Evolutionary conservation across 2,329 filamentous ascomycete genomes (phyloP).

Genomic region (Stemphylium vesicarium): DNA sequence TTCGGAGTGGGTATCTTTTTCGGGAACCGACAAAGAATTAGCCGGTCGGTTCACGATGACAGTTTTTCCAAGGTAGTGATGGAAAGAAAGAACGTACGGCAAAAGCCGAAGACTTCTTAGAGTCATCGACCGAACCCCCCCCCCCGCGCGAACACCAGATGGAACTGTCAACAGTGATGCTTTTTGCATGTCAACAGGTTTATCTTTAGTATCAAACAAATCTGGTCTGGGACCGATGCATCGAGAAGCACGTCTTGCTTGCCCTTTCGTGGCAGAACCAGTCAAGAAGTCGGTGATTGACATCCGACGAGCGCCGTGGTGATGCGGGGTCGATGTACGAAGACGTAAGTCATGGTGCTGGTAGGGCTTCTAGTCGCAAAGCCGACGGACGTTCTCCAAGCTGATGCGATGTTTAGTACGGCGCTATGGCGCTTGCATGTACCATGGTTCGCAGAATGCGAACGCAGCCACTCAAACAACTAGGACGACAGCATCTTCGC

Average conservation of each 20-base stretch:
- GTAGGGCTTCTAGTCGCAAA: slow-evolving; percentile 4
- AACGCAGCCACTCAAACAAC: slow-evolving; percentile 14
- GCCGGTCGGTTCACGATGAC: slow-evolving; percentile 7
- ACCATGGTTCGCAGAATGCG: slow-evolving; percentile 17
- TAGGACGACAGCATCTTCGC: slow-evolving; percentile 3
- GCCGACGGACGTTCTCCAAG: background rate
- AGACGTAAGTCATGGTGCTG: slow-evolving; percentile 4
- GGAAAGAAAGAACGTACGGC: background rate
- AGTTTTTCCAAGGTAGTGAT: background rate
- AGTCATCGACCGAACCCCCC: background rate
- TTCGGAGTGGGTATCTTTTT: background rate
- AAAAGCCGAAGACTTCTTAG: slow-evolving; percentile 1
- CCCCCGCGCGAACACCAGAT: background rate
- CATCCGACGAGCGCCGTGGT: slow-evolving; percentile 7
- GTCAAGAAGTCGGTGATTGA: slow-evolving; percentile 2
- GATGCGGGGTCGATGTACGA: slow-evolving; percentile 10
- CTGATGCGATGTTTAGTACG: background rate
- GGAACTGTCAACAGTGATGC: background rate
- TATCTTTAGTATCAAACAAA: background rate
- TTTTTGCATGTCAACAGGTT: slow-evolving; percentile 7
- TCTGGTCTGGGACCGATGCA: background rate
- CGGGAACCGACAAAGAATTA: background rate
- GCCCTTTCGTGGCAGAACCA: slow-evolving; percentile 1
- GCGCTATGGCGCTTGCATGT: slow-evolving; percentile 8
- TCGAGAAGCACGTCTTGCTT: background rate